Evolutionary conservation across 1,139 yeast genomes (phyloP).

Genomic region (Blastobotrys serpentis): DNA sequence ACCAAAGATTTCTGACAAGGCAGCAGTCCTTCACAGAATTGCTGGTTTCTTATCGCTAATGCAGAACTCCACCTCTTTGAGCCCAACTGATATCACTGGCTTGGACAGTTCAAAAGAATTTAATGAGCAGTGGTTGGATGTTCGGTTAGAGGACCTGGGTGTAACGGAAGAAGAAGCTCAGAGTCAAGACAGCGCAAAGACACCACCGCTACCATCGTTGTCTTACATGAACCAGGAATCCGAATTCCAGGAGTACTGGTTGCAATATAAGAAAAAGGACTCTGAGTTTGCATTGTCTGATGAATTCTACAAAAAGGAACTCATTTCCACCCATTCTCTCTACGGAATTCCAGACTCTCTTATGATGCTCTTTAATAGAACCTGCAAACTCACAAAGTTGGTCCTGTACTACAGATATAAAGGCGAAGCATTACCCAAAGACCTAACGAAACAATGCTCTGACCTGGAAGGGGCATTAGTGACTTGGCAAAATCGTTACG

Average conservation of each 20-base stretch:
- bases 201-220: slow-evolving; percentile 17
- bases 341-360: slow-evolving; percentile 85
- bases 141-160: slow-evolving; percentile 30
- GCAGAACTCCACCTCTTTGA: slow-evolving; percentile 52
- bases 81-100: slow-evolving; percentile 21
- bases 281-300: slow-evolving; percentile 23
- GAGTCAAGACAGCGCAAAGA: not conserved
- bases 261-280: slow-evolving; percentile 21
- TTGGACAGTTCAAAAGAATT: slow-evolving; percentile 16
- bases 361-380: slow-evolving; percentile 55
- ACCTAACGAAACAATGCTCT: slow-evolving; percentile 47
- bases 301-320: slow-evolving; percentile 33
- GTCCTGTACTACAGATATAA: slow-evolving; percentile 50
- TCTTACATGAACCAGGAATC: slow-evolving; percentile 31
- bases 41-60: slow-evolving; percentile 71
- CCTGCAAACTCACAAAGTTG: slow-evolving; percentile 54
- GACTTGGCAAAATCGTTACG: slow-evolving; percentile 55
- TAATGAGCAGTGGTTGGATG: slow-evolving; percentile 30
- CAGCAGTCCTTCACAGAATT: slow-evolving; percentile 72
- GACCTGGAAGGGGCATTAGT: slow-evolving; percentile 53
- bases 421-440: slow-evolving; percentile 41
- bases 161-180: slow-evolving; percentile 9
- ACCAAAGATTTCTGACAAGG: slow-evolving; percentile 70
- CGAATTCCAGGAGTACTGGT: slow-evolving; percentile 34
- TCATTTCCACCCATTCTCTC: slow-evolving; percentile 74